phyloP scores from a whole-genome alignment of 1,284 basidiomycete species.

The Trametes sp. region DNA sequence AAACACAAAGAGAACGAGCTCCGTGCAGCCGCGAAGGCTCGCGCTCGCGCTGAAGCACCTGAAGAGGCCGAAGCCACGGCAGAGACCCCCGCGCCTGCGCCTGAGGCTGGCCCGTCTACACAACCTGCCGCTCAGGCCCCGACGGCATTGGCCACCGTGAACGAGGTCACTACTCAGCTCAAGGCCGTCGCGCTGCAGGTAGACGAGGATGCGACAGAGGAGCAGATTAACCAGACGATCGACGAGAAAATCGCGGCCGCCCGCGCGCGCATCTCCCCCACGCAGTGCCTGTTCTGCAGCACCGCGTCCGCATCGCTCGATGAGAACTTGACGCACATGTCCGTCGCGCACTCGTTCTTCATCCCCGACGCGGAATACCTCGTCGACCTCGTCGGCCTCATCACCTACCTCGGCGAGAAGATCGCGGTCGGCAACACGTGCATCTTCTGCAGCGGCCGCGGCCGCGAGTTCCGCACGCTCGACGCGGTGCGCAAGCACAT shows the following conservation, averaged over 20 bases:
- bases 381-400: conserved; percentile 82
- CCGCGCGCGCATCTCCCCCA: conserved; percentile 66
- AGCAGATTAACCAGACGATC: conserved; percentile 64
- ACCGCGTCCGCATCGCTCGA: conserved; percentile 60
- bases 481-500: conserved; percentile 94
- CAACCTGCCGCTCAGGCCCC: neutral
- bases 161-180: conserved; percentile 22
- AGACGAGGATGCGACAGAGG: conserved; percentile 55
- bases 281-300: conserved; percentile 90
- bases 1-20: conserved; percentile 88
- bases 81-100: conserved; percentile 11
- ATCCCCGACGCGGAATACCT: conserved; percentile 95
- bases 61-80: conserved; percentile 21
- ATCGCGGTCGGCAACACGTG: conserved; percentile 94
- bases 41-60: conserved; percentile 11
- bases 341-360: conserved; percentile 90
- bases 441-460: conserved; percentile 86
- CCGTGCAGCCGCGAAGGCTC: conserved; percentile 49
- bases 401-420: conserved; percentile 93
- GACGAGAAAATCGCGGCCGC: conserved; percentile 83
- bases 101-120: conserved; percentile 21
- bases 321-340: conserved; percentile 89
- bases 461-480: conserved; percentile 80
- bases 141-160: conserved; percentile 3
- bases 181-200: conserved; percentile 41